Evolutionary conservation across 2,329 filamentous ascomycete species (phyloP), one percentile per base, ranked within the genome.

Genomic region (Cladosporium colombiae): DNA sequence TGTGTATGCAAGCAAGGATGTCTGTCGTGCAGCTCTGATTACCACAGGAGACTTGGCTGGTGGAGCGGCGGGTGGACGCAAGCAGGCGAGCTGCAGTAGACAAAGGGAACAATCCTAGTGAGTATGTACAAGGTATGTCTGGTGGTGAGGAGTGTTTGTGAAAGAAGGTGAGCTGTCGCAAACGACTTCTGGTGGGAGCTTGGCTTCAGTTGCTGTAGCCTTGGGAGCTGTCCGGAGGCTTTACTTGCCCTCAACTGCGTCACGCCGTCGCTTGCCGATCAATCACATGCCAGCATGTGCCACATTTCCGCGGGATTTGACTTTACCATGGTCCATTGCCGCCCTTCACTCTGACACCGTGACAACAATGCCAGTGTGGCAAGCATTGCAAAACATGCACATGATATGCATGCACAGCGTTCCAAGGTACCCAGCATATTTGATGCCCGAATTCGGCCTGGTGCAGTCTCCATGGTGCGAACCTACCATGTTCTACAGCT

Each of bases 281-380:
- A 40, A 60, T 60, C 59, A 62, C 46, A 62, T 62, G 59, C 44
- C 59, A 62, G 40, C 40, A 49, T 40, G 31, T 57, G 55, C 53
- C 55, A 33, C n/a, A 40, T 33, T 57, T 57, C 18, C 33, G 55
- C 14, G 31, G 33, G 31, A 37, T 57, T 57, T 57, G 31, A 57
- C 55, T 57, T 57, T 57, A 10, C 55, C 33, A 40, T n/a, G 14
- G 18, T 23, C 33, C 21, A 57, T 40, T 16, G n/a, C n/a, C 5
- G 18, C 16, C 14, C 16, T 11, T 21, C 18, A 33, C 27, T 2
- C 3, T 18, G 27, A 29, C 27, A 29, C 27, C 27, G 50, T 31
- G 8, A 27, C 27, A 55, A 14, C 29, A 33, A 33, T 21, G 11
- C 4, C 29, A 13, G 4, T 23, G 27, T 55, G 52, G 16, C 2